A percentile compares a stretch with the other conserved stretches of the same genome.
Conservation (phyloP, 768 basidiomycete species). For the Botryobasidium botryosum region DNA sequence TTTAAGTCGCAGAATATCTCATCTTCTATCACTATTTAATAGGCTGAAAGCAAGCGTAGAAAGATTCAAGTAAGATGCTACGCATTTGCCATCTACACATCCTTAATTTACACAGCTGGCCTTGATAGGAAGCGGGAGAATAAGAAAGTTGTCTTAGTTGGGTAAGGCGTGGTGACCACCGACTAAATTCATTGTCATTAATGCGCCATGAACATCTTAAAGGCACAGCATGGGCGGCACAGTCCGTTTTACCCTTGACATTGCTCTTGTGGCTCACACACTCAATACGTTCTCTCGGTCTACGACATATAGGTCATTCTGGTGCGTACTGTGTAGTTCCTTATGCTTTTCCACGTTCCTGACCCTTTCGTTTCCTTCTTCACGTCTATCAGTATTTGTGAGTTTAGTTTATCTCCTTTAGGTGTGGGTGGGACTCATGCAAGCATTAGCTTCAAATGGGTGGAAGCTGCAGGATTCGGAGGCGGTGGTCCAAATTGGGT, state of each 20-base stretch:
- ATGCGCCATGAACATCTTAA: background rate
- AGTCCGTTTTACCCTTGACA: too few relatives aligned
- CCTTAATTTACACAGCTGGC: background rate
- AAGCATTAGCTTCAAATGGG: slow-evolving; percentile 73
- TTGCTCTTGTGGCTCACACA: too few relatives aligned
- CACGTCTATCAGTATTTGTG: slow-evolving; percentile 61
- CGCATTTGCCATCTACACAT: background rate
- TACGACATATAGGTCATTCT: too few relatives aligned
- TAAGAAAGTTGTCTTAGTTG: slow-evolving; percentile 66
- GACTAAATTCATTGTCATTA: background rate
- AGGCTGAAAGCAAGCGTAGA: slow-evolving; percentile 11
- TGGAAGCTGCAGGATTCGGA: slow-evolving; percentile 71
- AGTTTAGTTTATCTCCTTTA: slow-evolving; percentile 18
- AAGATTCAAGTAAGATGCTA: slow-evolving; percentile 4
- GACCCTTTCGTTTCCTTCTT: background rate
- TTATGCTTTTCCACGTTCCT: too few relatives aligned
- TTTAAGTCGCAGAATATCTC: background rate
- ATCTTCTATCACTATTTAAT: background rate
- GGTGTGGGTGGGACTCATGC: too few relatives aligned
- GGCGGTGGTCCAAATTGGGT: slow-evolving; percentile 80
- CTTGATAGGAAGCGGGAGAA: slow-evolving; percentile 40
- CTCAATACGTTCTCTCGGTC: too few relatives aligned
- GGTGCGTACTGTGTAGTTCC: too few relatives aligned
- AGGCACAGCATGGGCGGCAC: slow-evolving; percentile 2
- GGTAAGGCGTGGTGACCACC: slow-evolving; percentile 1